These are phyloP conservation scores for Lipomyces yamadae DNA, from an alignment of 805 yeast species.

Conservation along the genomic window DNA sequence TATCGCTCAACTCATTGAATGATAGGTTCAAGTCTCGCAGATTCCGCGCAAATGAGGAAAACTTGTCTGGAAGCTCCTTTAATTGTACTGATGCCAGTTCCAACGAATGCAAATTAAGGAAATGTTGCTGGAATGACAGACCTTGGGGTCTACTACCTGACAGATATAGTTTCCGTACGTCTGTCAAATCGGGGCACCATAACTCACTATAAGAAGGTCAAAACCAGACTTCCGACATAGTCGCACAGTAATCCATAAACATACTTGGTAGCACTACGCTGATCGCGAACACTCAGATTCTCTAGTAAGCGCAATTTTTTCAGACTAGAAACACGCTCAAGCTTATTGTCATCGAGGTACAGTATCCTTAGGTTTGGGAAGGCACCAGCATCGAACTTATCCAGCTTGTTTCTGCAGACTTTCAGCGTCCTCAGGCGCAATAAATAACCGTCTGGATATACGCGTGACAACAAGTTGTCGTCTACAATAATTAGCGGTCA, in stretches of 20 bases:
- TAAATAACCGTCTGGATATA: slow-evolving; percentile 36
- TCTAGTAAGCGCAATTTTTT: slow-evolving; percentile 48
- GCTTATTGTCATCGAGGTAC: slow-evolving; percentile 39
- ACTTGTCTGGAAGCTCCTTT: slow-evolving; percentile 39
- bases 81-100: slow-evolving; percentile 43
- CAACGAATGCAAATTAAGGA: slow-evolving; percentile 43
- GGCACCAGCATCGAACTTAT: slow-evolving; percentile 23
- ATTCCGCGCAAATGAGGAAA: slow-evolving; percentile 40
- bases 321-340: slow-evolving; percentile 44
- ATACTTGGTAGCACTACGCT: slow-evolving; percentile 18
- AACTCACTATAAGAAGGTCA: slow-evolving; percentile 11
- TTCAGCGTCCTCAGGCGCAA: slow-evolving; percentile 50
- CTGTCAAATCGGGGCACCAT: slow-evolving; percentile 38
- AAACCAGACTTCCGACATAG: neutral
- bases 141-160: slow-evolving; percentile 46
- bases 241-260: neutral
- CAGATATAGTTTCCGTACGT: slow-evolving; percentile 48
- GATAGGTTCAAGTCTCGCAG: slow-evolving; percentile 46
- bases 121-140: slow-evolving; percentile 39
- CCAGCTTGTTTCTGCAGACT: slow-evolving; percentile 49
- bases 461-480: slow-evolving; percentile 36
- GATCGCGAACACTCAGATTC: slow-evolving; percentile 46
- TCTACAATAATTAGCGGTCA: slow-evolving; percentile 19
- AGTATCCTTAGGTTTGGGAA: slow-evolving; percentile 39
- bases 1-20: slow-evolving; percentile 41